Conservation (phyloP, 78 protist species). For the Bigelowiella natans region DNA sequence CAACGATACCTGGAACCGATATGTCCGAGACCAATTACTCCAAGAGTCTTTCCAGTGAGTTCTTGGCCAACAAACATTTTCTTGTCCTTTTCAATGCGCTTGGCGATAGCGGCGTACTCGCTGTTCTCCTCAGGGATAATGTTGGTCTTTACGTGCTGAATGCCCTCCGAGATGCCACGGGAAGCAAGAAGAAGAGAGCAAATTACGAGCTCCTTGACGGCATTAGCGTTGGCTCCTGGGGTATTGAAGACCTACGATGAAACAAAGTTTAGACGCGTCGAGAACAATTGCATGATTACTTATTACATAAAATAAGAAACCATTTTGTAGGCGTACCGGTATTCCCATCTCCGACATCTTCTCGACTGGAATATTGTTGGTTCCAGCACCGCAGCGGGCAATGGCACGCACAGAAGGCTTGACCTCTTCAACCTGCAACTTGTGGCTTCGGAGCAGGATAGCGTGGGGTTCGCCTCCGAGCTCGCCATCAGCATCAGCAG, state of each 20-base stretch:
- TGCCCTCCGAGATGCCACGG: conserved; percentile 2
- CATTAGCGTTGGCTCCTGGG: conserved; percentile 23
- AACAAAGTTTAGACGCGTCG: no score
- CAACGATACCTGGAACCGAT: neutral
- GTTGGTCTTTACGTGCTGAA: neutral
- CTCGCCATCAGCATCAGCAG: neutral
- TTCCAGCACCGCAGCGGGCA: conserved; percentile 20
- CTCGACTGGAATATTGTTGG: conserved; percentile 15
- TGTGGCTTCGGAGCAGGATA: neutral
- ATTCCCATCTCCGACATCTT: conserved; percentile 5
- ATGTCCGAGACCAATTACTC: neutral
- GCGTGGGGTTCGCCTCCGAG: conserved; percentile 11
- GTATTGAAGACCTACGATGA: conserved; percentile 16
- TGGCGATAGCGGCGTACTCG: neutral
- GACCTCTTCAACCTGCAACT: neutral
- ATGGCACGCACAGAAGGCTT: neutral
- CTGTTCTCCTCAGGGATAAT: neutral
- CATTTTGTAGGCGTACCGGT: neutral
- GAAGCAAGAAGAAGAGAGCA: neutral
- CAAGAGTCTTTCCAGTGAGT: neutral
- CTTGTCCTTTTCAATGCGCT: conserved; percentile 15
- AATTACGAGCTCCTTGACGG: conserved; percentile 9
- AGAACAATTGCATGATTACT: no score
- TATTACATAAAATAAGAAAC: no score
- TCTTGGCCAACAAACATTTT: neutral